Evolutionary conservation across 148 eudicot genomes (phyloP), one percentile per base, ranked within the genome.

Genomic region (Euryodendron excelsum): DNA sequence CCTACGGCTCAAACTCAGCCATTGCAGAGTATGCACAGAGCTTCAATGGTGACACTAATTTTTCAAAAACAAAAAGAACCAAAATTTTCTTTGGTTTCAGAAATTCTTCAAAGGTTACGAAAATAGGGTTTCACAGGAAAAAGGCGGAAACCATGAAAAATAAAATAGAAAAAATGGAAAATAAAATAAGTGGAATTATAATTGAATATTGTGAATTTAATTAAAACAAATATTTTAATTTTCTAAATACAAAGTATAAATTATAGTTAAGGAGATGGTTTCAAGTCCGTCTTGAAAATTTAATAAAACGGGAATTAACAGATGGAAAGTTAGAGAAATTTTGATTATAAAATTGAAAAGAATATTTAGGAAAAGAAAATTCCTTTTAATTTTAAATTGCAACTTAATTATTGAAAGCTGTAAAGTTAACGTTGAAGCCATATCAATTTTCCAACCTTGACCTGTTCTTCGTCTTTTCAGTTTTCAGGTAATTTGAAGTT

Each of bases 231-330:
- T 75, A 80, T 89, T 80, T 79, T 82, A 74, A 87, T 85, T 80
- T 88, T 79, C 75, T 80, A 87, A 89, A 91, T 77, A 78, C 86
- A 88, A 90, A 85, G 93, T 85, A 78, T 91, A 79, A 89, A 90
- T 90, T 95, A 84, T 87, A 89, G 94, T 93, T 94, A 90, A 93
- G 87, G 87, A 92, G 90, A 85, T 88, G 91, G 86, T 93, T 79
- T 95, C 85, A 90, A 88, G 93, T 95, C 98, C 98, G 97, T 90
- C 94, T 93, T 82, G 93, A 87, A 89, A 91, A 85, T 87, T 87
- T 81, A 89, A 94, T 88, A 90, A 89, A 91, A 87, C 21, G 73
- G 81, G 81, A 83, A 76, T 82, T 82, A 88, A 84, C 80, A 82
- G 87, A 83, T 84, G 84, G 71, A 82, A 88, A 81, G 72, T 73